Base-by-base conservation (phyloP, 176 grass and related monocot genomes). In the Dendrocalamus sinicus region DNA sequence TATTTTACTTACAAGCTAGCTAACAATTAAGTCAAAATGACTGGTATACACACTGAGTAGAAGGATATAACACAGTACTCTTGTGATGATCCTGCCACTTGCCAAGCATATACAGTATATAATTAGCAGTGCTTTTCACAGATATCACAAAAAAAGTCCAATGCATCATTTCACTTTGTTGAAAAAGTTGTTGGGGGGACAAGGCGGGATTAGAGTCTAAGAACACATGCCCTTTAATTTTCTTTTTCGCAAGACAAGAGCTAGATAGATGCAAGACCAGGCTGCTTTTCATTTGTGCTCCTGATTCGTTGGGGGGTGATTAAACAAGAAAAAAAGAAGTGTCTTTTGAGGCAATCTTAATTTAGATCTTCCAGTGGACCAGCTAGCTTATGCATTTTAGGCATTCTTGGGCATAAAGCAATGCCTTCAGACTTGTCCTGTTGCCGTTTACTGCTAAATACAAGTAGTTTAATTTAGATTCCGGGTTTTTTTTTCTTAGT, bases 151-250 rank as follows among this genome's bases (percentile, higher is more conserved):
- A 61, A 86, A 72, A 86, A 65, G 45, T 58, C 37, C 23, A 22
- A 35, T 12, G 45, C 79, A 86, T 90, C 78, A 78, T 71, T 78
- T 76, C 86, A 61, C 90, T 81, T 85, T 44, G 63, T 82, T 88
- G 35, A 82, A 85, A 77, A 41, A 61, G 19, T 30, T 13, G 47
- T 4, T 4, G 28, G 15, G 41, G 20, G 58, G 67, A n/a, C 35
- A 88, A 65, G 10, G 70, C 26, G 28, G 24, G 72, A 66, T 71
- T 76, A 80, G 19, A 50, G 74, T 76, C 59, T 52, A 70, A 72
- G 17, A 67, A 68, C 76, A 57, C 41, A 23, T 1, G 20, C 39
- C 4, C 37, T 12, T 70, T 44, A 7, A 8, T 20, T 72, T 15
- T 26, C 10, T 50, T 51, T 70, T 35, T 40, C 50, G 7, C 26